These are phyloP conservation scores for Saccharomyces hybrid DNA, from an alignment of 1,139 yeast genomes.

Conservation along the genomic window DNA sequence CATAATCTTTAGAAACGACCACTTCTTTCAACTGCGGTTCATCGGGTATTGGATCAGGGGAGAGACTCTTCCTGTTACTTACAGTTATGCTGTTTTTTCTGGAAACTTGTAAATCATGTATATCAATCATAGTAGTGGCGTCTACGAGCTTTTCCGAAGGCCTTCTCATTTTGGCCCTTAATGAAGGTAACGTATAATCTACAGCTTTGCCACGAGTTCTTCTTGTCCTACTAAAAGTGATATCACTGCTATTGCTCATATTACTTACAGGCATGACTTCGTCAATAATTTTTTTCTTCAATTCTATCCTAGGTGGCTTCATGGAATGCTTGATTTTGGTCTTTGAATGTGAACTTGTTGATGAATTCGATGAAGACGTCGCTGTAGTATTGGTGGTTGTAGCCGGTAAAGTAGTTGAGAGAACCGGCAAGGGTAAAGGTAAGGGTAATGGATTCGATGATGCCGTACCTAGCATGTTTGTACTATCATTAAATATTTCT, in stretches of 20 bases:
- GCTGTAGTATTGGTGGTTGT: neutral
- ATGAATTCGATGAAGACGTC: neutral
- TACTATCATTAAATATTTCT: constrained; percentile 18
- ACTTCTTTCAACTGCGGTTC: neutral
- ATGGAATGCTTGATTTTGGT: constrained; percentile 28
- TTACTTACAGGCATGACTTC: constrained; percentile 35
- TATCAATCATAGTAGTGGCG: constrained; percentile 37
- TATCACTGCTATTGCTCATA: constrained; percentile 12
- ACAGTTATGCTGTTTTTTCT: constrained; percentile 4
- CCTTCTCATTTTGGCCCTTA: constrained; percentile 64
- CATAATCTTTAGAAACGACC: neutral
- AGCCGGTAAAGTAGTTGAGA: neutral
- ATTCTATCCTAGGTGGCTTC: constrained; percentile 30
- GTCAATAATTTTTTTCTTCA: constrained; percentile 29
- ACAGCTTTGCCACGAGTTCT: constrained; percentile 48
- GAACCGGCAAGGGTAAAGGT: neutral
- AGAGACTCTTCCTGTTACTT: neutral
- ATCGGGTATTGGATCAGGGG: neutral
- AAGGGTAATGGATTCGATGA: neutral
- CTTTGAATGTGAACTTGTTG: constrained; percentile 12
- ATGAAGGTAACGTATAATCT: constrained; percentile 62
- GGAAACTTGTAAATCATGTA: constrained; percentile 29
- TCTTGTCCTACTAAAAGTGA: constrained; percentile 28
- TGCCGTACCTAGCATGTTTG: neutral
- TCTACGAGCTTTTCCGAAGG: constrained; percentile 53